A percentile compares a stretch with the other conserved stretches of the same genome.
Conservation (phyloP, 805 yeast species). For the Starmerella sp. region DNA sequence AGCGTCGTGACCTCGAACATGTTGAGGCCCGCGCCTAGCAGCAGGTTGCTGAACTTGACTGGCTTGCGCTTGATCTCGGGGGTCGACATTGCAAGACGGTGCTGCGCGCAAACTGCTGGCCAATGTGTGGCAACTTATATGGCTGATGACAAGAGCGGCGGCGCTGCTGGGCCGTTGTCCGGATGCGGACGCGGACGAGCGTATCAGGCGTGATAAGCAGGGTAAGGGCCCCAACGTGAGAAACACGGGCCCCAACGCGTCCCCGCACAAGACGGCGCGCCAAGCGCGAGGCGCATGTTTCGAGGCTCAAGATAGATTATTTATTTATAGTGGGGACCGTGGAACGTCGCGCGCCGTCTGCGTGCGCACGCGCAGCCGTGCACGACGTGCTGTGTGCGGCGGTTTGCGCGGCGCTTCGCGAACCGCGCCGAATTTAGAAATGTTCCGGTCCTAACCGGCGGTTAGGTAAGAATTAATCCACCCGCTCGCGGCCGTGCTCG, state of each 20-base stretch:
- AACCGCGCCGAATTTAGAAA: too few species aligned
- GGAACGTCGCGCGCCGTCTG: too few species aligned
- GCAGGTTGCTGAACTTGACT: slow-evolving; percentile 75
- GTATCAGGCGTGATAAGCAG: not conserved
- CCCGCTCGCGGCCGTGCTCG: too few species aligned
- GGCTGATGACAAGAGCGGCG: not conserved
- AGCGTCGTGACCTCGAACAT: slow-evolving; percentile 85
- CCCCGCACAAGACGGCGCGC: not conserved
- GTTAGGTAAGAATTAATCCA: too few species aligned
- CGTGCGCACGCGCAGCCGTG: too few species aligned
- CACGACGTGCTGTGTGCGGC: too few species aligned
- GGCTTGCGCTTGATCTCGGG: slow-evolving; percentile 55
- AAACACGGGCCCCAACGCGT: not conserved
- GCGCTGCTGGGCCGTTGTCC: not conserved
- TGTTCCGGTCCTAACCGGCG: too few species aligned
- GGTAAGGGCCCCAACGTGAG: slow-evolving; percentile 6
- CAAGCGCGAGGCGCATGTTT: too few species aligned
- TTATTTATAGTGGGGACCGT: too few species aligned
- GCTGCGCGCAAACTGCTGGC: not conserved
- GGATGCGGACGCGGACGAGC: not conserved
- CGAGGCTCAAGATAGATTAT: too few species aligned
- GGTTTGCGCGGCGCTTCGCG: too few species aligned
- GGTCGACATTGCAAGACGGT: not conserved
- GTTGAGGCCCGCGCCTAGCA: slow-evolving; percentile 87
- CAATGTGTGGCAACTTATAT: not conserved